Evolutionary conservation across 345 rosid genomes (phyloP), one percentile per base, ranked within the genome.

Genomic region (Toxicodendron radicans): DNA sequence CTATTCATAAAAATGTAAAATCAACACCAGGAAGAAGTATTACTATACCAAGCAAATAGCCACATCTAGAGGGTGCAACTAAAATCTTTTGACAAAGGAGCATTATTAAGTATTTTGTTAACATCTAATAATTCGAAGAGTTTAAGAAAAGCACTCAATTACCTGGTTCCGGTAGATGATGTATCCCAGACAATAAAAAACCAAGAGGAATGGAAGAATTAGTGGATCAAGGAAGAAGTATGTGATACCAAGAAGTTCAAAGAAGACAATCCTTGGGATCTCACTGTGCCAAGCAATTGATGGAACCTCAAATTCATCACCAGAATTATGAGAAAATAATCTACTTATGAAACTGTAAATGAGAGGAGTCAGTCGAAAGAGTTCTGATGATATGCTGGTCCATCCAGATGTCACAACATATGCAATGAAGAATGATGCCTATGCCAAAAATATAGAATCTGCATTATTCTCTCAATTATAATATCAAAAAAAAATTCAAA

Each of bases 391-490:
- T 75, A 90, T 71, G 75, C 89, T 85, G 61, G 99, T 92, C 97
- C 99, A 92, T 76, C 97, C 97, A 74, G 93, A 88, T 33, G 97
- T 92, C 81, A 95, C 94, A 46, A 92, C 97, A 78, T 91, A 95
- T 45, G 97, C 87, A 58, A 95, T 91, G 84, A 92, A 95, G 82
- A 92, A 92, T 33, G 97, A 87, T 32, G 99, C 97, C 95, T 95
- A 74, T 76, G 81, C n/a, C 76, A 72, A 48, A 66, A 73, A 63
- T 52, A 64, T 74, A 66, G 63, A 82, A 72, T 68, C 35, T 4
- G 68, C 52, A 43, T 57, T 57, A 58, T 51, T 66, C 33, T 38
- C 66, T 64, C 43, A 57, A 24, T 24, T 1, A 23, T 64, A 21
- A 41, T 24, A 53, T 17, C 6, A 70, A 10, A 11, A n/a, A 52